Percentiles rank a stretch among this genome's conserved stretches.
Evolutionary conservation across 1,284 basidiomycete species (phyloP).

Genomic region (Apiotrichum siamense): DNA sequence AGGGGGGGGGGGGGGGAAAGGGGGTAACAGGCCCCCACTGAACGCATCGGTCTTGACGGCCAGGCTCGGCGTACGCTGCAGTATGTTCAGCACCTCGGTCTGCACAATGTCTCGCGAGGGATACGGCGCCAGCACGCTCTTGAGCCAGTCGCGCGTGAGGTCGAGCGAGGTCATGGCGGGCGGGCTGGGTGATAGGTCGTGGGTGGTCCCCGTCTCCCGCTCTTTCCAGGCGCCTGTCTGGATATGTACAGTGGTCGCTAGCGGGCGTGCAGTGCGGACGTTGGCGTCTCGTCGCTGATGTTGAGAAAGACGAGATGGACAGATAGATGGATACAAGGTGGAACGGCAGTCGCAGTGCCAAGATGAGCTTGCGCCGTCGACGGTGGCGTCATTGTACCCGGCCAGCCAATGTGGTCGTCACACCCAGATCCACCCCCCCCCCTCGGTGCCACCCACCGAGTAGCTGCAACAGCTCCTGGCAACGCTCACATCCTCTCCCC

Average conservation of each 20-base stretch:
- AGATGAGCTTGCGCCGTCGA: no score
- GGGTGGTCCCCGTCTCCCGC: background rate
- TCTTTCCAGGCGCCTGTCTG: background rate
- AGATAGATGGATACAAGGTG: no score
- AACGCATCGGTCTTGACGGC: constrained; percentile 88
- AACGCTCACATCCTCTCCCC: no score
- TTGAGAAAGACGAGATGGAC: no score
- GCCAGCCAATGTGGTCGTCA: no score
- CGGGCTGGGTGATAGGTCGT: background rate
- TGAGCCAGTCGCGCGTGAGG: constrained; percentile 63
- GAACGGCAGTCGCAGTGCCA: no score
- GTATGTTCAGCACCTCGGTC: constrained; percentile 61
- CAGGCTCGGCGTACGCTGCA: constrained; percentile 60
- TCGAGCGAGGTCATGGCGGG: constrained; percentile 32
- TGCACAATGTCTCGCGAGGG: constrained; percentile 55
- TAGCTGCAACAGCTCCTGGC: no score
- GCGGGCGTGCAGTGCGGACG: no score
- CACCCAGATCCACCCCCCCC: no score
- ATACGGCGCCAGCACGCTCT: constrained; percentile 63
- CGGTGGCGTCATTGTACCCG: no score
- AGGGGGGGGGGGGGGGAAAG: background rate
- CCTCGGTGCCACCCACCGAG: no score
- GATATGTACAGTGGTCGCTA: background rate
- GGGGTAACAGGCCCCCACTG: constrained; percentile 54
- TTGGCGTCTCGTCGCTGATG: no score